Evolutionary conservation across 2,329 filamentous ascomycete species (phyloP), one percentile per base, ranked within the genome.

Genomic region (Rhynchosporium graminicola): DNA sequence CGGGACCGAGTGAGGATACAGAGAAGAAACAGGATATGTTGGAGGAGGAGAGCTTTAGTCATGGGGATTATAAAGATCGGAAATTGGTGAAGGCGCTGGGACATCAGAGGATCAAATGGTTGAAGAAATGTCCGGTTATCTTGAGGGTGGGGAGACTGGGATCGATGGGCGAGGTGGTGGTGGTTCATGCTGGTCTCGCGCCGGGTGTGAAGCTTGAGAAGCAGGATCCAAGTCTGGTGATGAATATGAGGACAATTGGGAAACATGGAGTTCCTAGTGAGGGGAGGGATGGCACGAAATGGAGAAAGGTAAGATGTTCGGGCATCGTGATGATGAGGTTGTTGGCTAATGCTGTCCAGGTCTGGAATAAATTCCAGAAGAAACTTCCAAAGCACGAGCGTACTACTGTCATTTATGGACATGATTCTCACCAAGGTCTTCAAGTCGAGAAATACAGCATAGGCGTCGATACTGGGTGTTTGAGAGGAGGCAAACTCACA

Each of bases 161-260:
- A 0, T 77, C 76, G 1, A 79, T 87, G 74, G 83, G 87, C 42
- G 81, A 87, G 62, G 80, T 96, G 4, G 81, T 88, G 4, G 88
- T 92, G 57, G 94, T 93, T 6, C 95, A 98, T 77, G 94, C 86
- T 0, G 95, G 95, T 0, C 81, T 98, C 2, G 87, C 95, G 0
- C 91, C 94, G 0, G 89, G 87, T 4, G 78, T 96, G 0, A 75
- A 83, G 0, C 80, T 96, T 13, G 80, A 87, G 51, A 79, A 83
- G 57, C 94, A 88, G 69, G 82, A 97, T 74, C 89, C 92, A 0
- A 87, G 85, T 75, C 87, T 89, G 57, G 89, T 90, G 46, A 97
- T 97, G 92, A 95, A 92, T 73, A 96, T 99, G 91, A 87, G 92
- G 61, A 90, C 87, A 6, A 72, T 75, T 13, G 64, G 58, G 26